phyloP scores from a whole-genome alignment of 1,284 basidiomycete species.

The Fomitopsis palustris region DNA sequence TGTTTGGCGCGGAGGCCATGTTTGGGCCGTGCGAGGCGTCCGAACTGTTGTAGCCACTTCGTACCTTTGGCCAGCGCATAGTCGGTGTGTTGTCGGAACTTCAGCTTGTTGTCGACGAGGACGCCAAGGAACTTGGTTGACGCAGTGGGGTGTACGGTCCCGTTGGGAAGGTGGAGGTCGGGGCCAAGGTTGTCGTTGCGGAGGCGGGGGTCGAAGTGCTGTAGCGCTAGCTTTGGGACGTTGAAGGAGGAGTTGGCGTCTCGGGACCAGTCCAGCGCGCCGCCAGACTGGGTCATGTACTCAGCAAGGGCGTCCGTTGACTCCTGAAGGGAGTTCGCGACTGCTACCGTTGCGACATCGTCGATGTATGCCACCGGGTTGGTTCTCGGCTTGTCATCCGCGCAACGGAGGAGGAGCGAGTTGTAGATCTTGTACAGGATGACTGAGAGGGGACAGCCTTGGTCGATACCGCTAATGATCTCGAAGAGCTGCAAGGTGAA shows the following conservation, averaged over 20 bases:
- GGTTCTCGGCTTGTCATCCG: conserved; percentile 10
- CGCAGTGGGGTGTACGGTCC: conserved; percentile 8
- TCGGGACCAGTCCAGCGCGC: conserved; percentile 18
- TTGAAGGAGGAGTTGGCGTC: conserved; percentile 23
- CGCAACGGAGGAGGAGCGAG: conserved; percentile 20
- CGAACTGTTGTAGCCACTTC: conserved; percentile 16
- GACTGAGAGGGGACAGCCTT: conserved; percentile 32
- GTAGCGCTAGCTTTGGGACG: conserved; percentile 20
- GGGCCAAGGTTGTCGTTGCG: conserved; percentile 7
- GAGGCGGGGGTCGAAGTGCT: conserved; percentile 10
- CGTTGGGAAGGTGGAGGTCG: neutral
- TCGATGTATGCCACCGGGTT: conserved; percentile 21
- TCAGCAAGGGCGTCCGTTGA: conserved; percentile 11
- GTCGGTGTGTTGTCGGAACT: conserved; percentile 28
- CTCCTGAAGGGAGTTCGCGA: conserved; percentile 12
- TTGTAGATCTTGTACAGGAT: conserved; percentile 34
- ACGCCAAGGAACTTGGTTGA: conserved; percentile 33
- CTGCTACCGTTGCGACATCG: conserved; percentile 18
- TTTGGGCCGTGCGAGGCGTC: conserved; percentile 19
- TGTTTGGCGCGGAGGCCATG: conserved; percentile 17
- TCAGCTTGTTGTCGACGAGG: conserved; percentile 31
- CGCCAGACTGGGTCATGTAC: conserved; percentile 18
- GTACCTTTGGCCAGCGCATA: conserved; percentile 29
- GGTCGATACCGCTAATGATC: conserved; percentile 29
- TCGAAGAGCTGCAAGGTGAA: conserved; percentile 19